Conservation (phyloP, 371 early-diverging fungal species). For the Actinomucor elegans region DNA sequence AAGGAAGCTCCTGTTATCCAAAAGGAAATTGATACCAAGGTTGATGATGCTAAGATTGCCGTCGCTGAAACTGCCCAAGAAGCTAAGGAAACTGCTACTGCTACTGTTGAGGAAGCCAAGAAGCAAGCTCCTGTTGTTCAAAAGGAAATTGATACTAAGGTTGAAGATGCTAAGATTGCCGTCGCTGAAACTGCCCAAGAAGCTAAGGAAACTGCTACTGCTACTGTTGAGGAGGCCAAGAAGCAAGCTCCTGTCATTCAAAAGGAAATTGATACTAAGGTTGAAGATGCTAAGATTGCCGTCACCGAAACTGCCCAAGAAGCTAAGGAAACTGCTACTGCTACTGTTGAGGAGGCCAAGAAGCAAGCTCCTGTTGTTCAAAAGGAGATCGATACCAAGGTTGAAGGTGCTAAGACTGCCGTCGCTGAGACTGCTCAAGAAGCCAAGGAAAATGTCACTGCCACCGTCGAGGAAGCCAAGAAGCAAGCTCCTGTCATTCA, state of each 20-base stretch:
- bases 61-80: background rate
- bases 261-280: background rate
- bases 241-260: slow-evolving; percentile 9
- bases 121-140: background rate
- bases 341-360: slow-evolving; percentile 8
- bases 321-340: slow-evolving; percentile 2
- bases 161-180: slow-evolving; percentile 4
- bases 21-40: background rate
- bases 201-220: slow-evolving; percentile 2
- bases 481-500: slow-evolving; percentile 13
- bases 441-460: slow-evolving; percentile 8
- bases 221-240: slow-evolving; percentile 8
- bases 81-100: slow-evolving; percentile 10
- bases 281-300: slow-evolving; percentile 1
- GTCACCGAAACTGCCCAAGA: slow-evolving; percentile 4
- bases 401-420: slow-evolving; percentile 3
- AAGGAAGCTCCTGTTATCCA: slow-evolving; percentile 9
- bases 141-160: background rate
- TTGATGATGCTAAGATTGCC: slow-evolving; percentile 10
- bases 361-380: slow-evolving; percentile 5
- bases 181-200: background rate
- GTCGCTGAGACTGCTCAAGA: slow-evolving; percentile 3
- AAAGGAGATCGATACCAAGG: background rate
- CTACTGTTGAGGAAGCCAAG: slow-evolving; percentile 6
- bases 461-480: slow-evolving; percentile 10